These are phyloP conservation scores for Tetrahymena borealis DNA, from an alignment of 73 alveolate genomes.

Conservation along the genomic window DNA sequence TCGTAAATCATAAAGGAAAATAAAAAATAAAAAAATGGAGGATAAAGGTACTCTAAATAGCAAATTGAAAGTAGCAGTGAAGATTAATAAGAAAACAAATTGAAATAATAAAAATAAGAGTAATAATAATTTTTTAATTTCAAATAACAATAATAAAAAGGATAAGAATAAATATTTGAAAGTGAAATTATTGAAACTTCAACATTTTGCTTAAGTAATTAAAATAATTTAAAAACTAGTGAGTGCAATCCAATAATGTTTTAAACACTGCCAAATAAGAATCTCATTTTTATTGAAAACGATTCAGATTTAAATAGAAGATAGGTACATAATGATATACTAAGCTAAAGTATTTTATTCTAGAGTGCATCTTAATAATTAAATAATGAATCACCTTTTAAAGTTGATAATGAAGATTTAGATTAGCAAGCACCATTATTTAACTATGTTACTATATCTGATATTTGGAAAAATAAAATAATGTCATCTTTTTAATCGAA, in stretches of 20 bases:
- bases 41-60: too few species aligned
- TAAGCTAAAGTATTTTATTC: not conserved
- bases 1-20: not conserved
- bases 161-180: not conserved
- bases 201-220: not conserved
- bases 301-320: not conserved
- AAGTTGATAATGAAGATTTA: not conserved
- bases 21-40: too few species aligned
- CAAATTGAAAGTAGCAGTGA: too few species aligned
- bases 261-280: not conserved
- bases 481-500: not conserved
- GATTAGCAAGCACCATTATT: not conserved
- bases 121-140: not conserved
- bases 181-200: not conserved
- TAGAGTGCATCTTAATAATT: not conserved
- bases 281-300: not conserved
- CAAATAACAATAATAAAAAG: not conserved
- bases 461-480: not conserved
- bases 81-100: too few species aligned
- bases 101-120: not conserved
- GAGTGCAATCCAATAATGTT: not conserved
- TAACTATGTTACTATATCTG: not conserved
- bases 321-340: not conserved
- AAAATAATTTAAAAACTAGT: not conserved
- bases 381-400: not conserved